Conservation (phyloP, 805 yeast genomes). For the Kodamaea sagamina region DNA sequence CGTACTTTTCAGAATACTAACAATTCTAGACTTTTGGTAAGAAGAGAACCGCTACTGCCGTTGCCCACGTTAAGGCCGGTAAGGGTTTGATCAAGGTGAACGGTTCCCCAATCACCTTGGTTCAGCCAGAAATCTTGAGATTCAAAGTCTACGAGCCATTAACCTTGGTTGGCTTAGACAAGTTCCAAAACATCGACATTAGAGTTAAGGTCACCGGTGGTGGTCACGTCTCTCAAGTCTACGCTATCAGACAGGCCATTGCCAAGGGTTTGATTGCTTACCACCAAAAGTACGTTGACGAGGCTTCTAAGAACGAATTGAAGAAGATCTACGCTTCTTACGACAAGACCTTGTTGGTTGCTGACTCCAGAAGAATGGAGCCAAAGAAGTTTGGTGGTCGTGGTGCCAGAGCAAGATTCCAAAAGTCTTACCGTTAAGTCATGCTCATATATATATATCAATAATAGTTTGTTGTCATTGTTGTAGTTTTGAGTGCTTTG, state of each 20-base stretch:
- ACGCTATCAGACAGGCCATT: conserved; percentile 99
- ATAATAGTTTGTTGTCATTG: too few relatives aligned
- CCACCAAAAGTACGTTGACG: conserved; percentile 99
- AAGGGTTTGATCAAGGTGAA: conserved; percentile 98
- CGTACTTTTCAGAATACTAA: conserved; percentile 17
- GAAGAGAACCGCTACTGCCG: conserved; percentile 99
- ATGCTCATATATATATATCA: conserved; percentile 12
- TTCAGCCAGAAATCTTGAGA: conserved; percentile 98
- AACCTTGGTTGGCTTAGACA: conserved; percentile 96
- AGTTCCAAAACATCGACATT: conserved; percentile 97
- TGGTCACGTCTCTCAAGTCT: conserved; percentile 99
- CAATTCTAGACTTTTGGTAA: conserved; percentile 91
- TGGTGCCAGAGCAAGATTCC: conserved; percentile 99
- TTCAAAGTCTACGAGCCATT: conserved; percentile 99
- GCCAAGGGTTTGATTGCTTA: conserved; percentile 99
- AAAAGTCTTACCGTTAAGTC: conserved; percentile 97
- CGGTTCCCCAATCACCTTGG: conserved; percentile 99
- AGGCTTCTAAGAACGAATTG: conserved; percentile 98
- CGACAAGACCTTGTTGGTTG: conserved; percentile 99
- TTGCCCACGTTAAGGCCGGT: conserved; percentile 99
- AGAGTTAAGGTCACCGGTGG: conserved; percentile 99
- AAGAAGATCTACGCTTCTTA: conserved; percentile 96
- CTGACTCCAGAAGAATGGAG: conserved; percentile 99
- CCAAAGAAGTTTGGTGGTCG: conserved; percentile 99
- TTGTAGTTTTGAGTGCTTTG: too few relatives aligned